Percentiles rank a stretch among this genome's conserved stretches.
Conservation (phyloP, 257 asterid species). For the Galeopsis tetrahit region DNA sequence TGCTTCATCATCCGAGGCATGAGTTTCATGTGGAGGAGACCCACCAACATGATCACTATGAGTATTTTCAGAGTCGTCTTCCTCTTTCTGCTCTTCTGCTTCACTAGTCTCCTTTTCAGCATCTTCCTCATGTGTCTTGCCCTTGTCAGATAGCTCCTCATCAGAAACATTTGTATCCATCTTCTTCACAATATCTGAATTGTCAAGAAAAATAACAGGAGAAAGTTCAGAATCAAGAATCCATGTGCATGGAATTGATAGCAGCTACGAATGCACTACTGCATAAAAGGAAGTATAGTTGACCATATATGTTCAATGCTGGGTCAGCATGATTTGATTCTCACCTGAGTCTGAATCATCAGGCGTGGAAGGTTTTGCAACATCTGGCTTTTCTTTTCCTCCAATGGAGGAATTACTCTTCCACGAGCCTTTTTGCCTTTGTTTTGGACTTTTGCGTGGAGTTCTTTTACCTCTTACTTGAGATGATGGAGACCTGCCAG, state of each 20-base stretch:
- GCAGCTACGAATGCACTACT: slow-evolving; percentile 10
- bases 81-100: slow-evolving; percentile 50
- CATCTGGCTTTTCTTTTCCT: slow-evolving; percentile 49
- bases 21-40: slow-evolving; percentile 41
- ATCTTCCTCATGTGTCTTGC: slow-evolving; percentile 45
- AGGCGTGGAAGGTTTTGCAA: slow-evolving; percentile 39
- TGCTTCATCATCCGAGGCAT: slow-evolving; percentile 53
- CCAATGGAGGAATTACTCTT: slow-evolving; percentile 50
- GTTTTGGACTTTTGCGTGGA: slow-evolving; percentile 68
- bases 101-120: slow-evolving; percentile 49
- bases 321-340: slow-evolving; percentile 7
- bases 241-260: not conserved
- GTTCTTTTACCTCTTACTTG: slow-evolving; percentile 80
- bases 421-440: slow-evolving; percentile 43
- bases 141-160: slow-evolving; percentile 49
- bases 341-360: slow-evolving; percentile 63
- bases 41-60: slow-evolving; percentile 45
- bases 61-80: slow-evolving; percentile 60
- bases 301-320: not conserved
- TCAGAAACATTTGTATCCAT: slow-evolving; percentile 40
- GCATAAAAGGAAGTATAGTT: not conserved
- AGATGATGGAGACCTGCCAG: slow-evolving; percentile 66
- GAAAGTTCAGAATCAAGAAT: slow-evolving; percentile 19
- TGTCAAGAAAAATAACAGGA: slow-evolving; percentile 12
- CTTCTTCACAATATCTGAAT: slow-evolving; percentile 37